Evolutionary conservation across 495 filamentous ascomycete genomes (phyloP), one percentile per base, ranked within the genome.

Genomic region (Penicillium coffeae): DNA sequence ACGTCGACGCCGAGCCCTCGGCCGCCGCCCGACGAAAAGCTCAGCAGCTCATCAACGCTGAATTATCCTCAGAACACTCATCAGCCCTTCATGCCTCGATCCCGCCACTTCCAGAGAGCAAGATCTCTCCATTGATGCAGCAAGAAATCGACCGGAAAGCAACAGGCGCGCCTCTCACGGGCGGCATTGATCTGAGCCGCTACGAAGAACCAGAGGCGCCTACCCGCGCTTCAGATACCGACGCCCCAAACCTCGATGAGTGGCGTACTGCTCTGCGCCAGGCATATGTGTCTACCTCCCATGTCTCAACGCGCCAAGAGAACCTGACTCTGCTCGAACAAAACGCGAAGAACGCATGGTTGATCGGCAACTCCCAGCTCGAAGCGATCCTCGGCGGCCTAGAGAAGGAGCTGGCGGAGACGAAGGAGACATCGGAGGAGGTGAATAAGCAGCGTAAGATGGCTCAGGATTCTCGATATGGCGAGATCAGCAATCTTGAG

Each of bases 281-380:
- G 38, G 71, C 88, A 37, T 88, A 89, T 72, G 74, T 79, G 0
- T 75, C 80, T 6, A 79, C 79, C 39, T 73, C 77, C 0, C 88
- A 95, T 66, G 72, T 95, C 10, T 61, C 75, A 1, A 68, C 70
- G 15, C 83, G 90, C 3, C 74, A 80, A 20, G 71, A 81, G 21
- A 86, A 94, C 60, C 78, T 95, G 16, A 70, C 77, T 3, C 75
- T 93, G 8, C 80, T 96, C 8, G 88, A 91, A 55, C 75, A 76
- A 50, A 82, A 82, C 69, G 91, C 90, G 59, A 89, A 87, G 72
- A 95, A 94, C 68, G 86, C 87, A 10, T 96, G 92, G 91, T 71
- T 97, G 45, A 75, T 95, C 9, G 84, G 82, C 6, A 97, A 97
- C 68, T 76, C 79, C 49, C 81, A 89, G 47, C 53, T 90, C 20